Conservation (phyloP, 2,329 filamentous ascomycete species). For the Aspergillus fumigatiaffinis region DNA sequence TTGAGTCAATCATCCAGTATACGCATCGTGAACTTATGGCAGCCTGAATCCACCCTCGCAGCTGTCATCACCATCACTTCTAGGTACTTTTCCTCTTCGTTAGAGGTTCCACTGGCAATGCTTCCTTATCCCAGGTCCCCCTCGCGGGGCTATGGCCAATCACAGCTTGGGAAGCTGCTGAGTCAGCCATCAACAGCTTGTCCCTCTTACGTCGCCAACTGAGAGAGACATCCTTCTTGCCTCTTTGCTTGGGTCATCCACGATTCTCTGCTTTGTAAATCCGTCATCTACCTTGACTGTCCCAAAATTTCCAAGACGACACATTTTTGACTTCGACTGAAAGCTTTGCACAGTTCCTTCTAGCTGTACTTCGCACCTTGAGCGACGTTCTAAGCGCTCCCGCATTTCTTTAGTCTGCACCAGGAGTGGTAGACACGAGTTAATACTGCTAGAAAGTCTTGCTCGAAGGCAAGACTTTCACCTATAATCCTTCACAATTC, state of each 20-base stretch:
- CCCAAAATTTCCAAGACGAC: not conserved
- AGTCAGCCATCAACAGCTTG: slow-evolving; percentile 12
- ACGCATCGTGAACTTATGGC: not conserved
- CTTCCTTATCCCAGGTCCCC: not conserved
- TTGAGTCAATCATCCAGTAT: not conserved
- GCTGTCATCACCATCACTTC: not conserved
- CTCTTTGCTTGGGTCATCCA: slow-evolving; percentile 8
- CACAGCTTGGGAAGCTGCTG: not conserved
- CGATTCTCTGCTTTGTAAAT: slow-evolving; percentile 3
- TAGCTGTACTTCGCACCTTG: not conserved
- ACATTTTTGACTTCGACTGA: not conserved
- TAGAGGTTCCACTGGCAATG: not conserved
- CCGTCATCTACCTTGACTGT: not conserved
- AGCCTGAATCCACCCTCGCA: not conserved
- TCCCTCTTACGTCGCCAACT: slow-evolving; percentile 19
- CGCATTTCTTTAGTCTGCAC: slow-evolving; percentile 22
- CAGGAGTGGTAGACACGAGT: slow-evolving; percentile 20
- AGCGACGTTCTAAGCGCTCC: slow-evolving; percentile 6
- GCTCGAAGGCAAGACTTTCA: slow-evolving; percentile 40
- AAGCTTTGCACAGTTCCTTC: slow-evolving; percentile 1
- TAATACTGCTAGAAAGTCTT: slow-evolving; percentile 38
- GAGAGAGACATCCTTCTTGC: slow-evolving; percentile 1
- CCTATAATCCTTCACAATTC: slow-evolving; percentile 37
- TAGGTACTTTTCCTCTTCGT: not conserved
- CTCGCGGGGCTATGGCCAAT: slow-evolving; percentile 17